Conservation (phyloP, 2,329 filamentous ascomycete genomes). For the Penicillium sp. region DNA sequence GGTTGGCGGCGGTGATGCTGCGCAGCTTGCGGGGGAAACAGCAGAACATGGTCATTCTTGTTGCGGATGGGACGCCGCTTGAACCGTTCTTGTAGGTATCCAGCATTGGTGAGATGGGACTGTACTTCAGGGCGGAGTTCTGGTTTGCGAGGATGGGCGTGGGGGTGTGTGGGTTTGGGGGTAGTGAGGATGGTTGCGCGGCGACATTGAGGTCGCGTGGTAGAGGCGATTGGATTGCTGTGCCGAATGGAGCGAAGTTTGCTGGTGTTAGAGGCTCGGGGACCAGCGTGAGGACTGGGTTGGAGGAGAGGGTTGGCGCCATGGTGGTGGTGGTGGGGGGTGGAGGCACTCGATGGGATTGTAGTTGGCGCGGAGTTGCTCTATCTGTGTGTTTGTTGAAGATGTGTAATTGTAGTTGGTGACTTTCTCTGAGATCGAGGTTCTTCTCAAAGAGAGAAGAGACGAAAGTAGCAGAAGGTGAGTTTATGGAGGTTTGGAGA, state of each 20-base stretch:
- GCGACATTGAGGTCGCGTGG: constrained; percentile 55
- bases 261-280: constrained; percentile 69
- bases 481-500: not conserved
- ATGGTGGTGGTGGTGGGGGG: constrained; percentile 22
- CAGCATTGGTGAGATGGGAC: constrained; percentile 70
- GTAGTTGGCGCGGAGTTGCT: too few species aligned
- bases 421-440: not conserved
- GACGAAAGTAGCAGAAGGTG: not conserved
- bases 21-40: constrained; percentile 70
- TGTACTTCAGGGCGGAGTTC: constrained; percentile 84
- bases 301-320: constrained; percentile 37
- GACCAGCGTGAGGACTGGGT: constrained; percentile 52
- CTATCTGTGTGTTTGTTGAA: too few species aligned
- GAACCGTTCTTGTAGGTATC: constrained; percentile 19
- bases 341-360: not conserved
- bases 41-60: constrained; percentile 86
- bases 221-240: constrained; percentile 75
- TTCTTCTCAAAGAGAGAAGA: not conserved
- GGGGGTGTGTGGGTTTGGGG: constrained; percentile 40
- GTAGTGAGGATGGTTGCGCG: constrained; percentile 52
- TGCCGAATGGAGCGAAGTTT: constrained; percentile 79
- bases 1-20: constrained; percentile 11
- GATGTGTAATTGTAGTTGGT: not conserved
- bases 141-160: constrained; percentile 75
- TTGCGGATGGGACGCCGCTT: constrained; percentile 50